These are phyloP conservation scores for Globisporangium yorkense DNA, from an alignment of 352 stramenopile genomes.

Conservation along the genomic window DNA sequence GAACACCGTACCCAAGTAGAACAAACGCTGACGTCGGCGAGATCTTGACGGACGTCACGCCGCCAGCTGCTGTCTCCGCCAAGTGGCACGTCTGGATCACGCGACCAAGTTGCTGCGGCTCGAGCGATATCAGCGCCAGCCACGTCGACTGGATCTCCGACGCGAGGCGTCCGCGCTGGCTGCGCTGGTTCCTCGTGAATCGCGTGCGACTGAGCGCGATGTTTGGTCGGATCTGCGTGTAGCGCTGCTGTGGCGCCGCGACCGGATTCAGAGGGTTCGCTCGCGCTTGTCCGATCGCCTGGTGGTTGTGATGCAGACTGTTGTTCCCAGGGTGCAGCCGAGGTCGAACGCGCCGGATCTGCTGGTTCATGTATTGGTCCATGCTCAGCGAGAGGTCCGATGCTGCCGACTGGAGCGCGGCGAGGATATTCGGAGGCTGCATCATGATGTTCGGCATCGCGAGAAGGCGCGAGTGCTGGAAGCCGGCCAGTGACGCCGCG, in stretches of 20 bases:
- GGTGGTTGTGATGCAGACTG: slow-evolving; percentile 19
- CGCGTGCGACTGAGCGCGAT: slow-evolving; percentile 77
- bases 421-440: slow-evolving; percentile 48
- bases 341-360: slow-evolving; percentile 71
- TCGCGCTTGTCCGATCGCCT: slow-evolving; percentile 15
- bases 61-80: slow-evolving; percentile 68
- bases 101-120: slow-evolving; percentile 64
- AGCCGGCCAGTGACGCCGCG: slow-evolving; percentile 6
- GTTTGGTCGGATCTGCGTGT: slow-evolving; percentile 81
- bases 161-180: slow-evolving; percentile 58
- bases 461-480: slow-evolving; percentile 12
- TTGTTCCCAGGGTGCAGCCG: slow-evolving; percentile 33
- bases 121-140: slow-evolving; percentile 78
- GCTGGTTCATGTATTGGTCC: slow-evolving; percentile 81
- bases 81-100: slow-evolving; percentile 83
- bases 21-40: slow-evolving; percentile 84
- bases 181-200: slow-evolving; percentile 71
- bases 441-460: slow-evolving; percentile 25
- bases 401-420: slow-evolving; percentile 50
- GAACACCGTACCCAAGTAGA: slow-evolving; percentile 79
- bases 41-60: slow-evolving; percentile 88
- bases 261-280: slow-evolving; percentile 16
- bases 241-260: slow-evolving; percentile 38
- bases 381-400: slow-evolving; percentile 60
- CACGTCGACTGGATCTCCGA: slow-evolving; percentile 84